phyloP scores from a whole-genome alignment of 257 asterid species.

The Fraxinus excelsior region DNA sequence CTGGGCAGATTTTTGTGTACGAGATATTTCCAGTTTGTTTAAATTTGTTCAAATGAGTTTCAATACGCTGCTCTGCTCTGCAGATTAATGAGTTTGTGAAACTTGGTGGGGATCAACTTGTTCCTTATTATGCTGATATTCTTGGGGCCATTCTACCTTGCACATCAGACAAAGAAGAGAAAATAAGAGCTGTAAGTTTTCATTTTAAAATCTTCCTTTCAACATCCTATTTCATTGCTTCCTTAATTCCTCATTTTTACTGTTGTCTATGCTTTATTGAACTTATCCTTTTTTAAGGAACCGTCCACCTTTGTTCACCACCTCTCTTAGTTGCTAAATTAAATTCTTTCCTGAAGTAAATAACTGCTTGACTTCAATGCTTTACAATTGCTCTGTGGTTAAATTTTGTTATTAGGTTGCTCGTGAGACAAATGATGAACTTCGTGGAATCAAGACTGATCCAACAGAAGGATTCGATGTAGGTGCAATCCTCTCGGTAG shows the following conservation, averaged over 20 bases:
- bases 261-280: not conserved
- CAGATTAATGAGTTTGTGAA: slow-evolving; percentile 97
- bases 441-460: slow-evolving; percentile 80
- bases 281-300: not conserved
- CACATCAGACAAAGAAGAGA: slow-evolving; percentile 98
- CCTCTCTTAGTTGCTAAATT: not conserved
- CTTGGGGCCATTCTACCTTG: slow-evolving; percentile 96
- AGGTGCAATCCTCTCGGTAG: slow-evolving; percentile 80
- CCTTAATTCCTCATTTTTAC: not conserved
- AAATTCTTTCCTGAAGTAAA: not conserved
- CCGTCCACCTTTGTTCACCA: not conserved
- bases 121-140: slow-evolving; percentile 94
- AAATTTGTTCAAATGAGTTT: slow-evolving; percentile 27
- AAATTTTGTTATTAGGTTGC: slow-evolving; percentile 64
- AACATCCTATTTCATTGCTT: slow-evolving; percentile 1
- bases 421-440: slow-evolving; percentile 96
- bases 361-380: not conserved
- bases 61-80: slow-evolving; percentile 17
- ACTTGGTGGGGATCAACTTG: slow-evolving; percentile 99
- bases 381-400: not conserved
- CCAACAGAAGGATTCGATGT: slow-evolving; percentile 90
- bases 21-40: slow-evolving; percentile 8
- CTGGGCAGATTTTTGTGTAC: slow-evolving; percentile 9
- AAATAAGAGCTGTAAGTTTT: slow-evolving; percentile 86
- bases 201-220: slow-evolving; percentile 16